Evolutionary conservation across 177 flowering plant species (phyloP).

Genomic region (Vitis hybrid): DNA sequence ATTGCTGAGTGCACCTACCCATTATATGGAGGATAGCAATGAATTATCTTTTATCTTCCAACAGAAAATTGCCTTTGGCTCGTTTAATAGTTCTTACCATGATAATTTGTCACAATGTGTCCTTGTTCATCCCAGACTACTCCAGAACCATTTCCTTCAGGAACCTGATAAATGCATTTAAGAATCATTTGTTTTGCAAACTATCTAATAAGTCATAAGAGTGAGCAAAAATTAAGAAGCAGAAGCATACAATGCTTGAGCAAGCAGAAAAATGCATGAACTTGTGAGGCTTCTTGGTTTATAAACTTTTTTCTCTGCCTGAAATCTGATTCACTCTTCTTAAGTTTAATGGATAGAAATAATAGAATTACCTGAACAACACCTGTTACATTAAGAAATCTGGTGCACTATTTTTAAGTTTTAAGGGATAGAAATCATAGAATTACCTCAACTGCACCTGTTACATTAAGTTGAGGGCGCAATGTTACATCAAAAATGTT

Average conservation of each 20-base stretch:
- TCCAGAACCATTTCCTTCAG: constrained; percentile 99
- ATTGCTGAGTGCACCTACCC: not conserved
- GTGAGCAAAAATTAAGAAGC: not conserved
- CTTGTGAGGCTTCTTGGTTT: not conserved
- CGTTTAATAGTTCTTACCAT: constrained; percentile 51
- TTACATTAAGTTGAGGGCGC: constrained; percentile 85
- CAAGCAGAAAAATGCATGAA: not conserved
- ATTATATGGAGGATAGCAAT: not conserved
- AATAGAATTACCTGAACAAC: too few relatives aligned
- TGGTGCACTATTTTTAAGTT: too few relatives aligned
- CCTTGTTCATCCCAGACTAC: constrained; percentile 92
- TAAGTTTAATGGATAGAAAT: too few relatives aligned
- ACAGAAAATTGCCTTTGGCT: not conserved
- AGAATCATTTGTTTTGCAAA: constrained; percentile 1
- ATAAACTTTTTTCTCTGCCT: not conserved
- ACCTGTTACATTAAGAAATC: too few relatives aligned
- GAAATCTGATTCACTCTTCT: too few relatives aligned
- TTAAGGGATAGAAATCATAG: not conserved
- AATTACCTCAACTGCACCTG: constrained; percentile 92
- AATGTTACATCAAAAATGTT: constrained; percentile 92
- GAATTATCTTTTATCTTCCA: not conserved
- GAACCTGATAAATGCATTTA: constrained; percentile 52
- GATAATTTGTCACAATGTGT: constrained; percentile 91
- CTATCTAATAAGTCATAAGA: not conserved
- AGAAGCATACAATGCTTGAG: not conserved